phyloP scores from a whole-genome alignment of 208 protist species.

The Acanthamoeba royreba region DNA sequence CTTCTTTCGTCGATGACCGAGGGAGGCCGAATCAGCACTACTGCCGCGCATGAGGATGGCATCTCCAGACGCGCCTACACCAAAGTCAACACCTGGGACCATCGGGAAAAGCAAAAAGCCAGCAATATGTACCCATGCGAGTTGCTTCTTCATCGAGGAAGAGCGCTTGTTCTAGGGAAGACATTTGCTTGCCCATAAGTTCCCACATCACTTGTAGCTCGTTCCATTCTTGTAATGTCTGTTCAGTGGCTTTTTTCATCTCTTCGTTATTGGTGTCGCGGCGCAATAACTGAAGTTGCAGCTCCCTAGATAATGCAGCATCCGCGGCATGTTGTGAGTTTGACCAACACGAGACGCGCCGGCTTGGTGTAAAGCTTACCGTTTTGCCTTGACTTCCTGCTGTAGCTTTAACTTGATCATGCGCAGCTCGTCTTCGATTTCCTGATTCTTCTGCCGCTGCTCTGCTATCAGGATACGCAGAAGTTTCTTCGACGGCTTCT shows the following conservation, averaged over 20 bases:
- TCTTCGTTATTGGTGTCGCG: constrained; percentile 28
- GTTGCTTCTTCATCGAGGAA: too few species aligned
- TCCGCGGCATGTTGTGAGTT: too few species aligned
- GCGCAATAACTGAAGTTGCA: constrained; percentile 26
- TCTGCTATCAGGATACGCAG: not conserved
- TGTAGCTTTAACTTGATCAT: constrained; percentile 37
- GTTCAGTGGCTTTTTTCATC: not conserved
- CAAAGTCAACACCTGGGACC: too few species aligned
- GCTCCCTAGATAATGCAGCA: too few species aligned
- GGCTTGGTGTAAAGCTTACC: too few species aligned
- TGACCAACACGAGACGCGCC: too few species aligned
- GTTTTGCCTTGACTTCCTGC: not conserved
- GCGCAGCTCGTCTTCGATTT: constrained; percentile 33
- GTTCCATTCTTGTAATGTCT: constrained; percentile 9
- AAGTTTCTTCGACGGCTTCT: not conserved
- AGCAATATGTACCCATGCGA: too few species aligned
- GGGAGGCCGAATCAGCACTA: too few species aligned
- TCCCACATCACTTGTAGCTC: constrained; percentile 22
- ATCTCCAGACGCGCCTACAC: too few species aligned
- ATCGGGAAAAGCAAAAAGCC: too few species aligned
- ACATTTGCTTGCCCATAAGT: not conserved
- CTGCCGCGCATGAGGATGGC: too few species aligned
- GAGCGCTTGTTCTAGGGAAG: not conserved
- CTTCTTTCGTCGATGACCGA: too few species aligned
- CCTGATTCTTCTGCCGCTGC: constrained; percentile 35